Conservation (phyloP, 2,329 filamentous ascomycete species). For the Eurotiales sp. region DNA sequence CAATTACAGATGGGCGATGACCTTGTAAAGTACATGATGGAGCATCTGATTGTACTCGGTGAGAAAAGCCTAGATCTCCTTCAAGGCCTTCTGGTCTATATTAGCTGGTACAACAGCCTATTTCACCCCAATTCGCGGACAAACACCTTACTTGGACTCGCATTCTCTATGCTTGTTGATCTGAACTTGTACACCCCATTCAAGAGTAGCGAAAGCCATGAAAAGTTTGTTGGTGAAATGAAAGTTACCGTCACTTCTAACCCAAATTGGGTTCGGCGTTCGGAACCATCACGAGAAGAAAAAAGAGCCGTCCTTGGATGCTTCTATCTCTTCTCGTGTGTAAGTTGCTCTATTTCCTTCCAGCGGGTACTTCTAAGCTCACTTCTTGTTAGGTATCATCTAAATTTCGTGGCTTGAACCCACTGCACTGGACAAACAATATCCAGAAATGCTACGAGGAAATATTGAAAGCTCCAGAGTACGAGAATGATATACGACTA, state of each 20-base stretch:
- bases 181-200: slow-evolving; percentile 8
- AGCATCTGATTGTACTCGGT: slow-evolving; percentile 3
- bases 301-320: slow-evolving; percentile 10
- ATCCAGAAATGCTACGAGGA: slow-evolving; percentile 10
- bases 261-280: slow-evolving; percentile 10
- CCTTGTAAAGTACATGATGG: slow-evolving; percentile 5
- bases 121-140: slow-evolving; percentile 2
- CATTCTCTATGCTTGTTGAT: slow-evolving; percentile 6
- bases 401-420: slow-evolving; percentile 7
- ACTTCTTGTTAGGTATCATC: slow-evolving; percentile 7
- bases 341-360: neutral
- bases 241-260: slow-evolving; percentile 10
- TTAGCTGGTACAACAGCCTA: slow-evolving; percentile 8
- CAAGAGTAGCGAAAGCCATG: slow-evolving; percentile 4
- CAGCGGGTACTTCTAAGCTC: neutral
- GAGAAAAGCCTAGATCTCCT: slow-evolving; percentile 9
- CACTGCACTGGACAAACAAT: slow-evolving; percentile 7
- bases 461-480: slow-evolving; percentile 4
- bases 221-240: slow-evolving; percentile 7
- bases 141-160: slow-evolving; percentile 6
- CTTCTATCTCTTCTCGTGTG: slow-evolving; percentile 11
- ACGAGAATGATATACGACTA: slow-evolving; percentile 6
- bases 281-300: slow-evolving; percentile 10
- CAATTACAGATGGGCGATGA: slow-evolving; percentile 9
- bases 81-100: slow-evolving; percentile 8